Evolutionary conservation across 2,329 filamentous ascomycete species (phyloP).

Genomic region (Cordyceps fumosorosea): DNA sequence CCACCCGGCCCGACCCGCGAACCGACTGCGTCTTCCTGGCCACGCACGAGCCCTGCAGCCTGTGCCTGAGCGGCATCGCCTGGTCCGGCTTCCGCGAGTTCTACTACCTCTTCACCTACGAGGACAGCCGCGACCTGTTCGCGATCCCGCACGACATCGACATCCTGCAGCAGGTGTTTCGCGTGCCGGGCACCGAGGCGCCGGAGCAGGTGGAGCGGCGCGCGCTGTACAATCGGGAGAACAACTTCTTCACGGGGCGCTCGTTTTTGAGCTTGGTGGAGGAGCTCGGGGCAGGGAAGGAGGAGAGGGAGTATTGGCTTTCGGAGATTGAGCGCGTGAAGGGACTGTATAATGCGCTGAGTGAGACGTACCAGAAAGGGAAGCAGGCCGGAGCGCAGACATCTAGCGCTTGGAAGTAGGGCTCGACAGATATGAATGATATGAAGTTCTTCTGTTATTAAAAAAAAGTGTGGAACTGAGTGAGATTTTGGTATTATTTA

Average conservation of each 20-base stretch:
- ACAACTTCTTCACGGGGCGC: constrained; percentile 46
- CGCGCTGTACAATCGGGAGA: constrained; percentile 47
- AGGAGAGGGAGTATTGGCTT: constrained; percentile 27
- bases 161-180: constrained; percentile 49
- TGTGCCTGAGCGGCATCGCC: constrained; percentile 51
- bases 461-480: no score
- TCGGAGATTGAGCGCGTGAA: constrained; percentile 43
- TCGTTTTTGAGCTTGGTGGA: constrained; percentile 36
- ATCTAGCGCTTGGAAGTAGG: constrained; percentile 42
- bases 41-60: constrained; percentile 52
- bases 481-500: no score
- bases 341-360: constrained; percentile 38
- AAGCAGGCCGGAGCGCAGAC: constrained; percentile 37
- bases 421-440: not conserved
- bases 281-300: constrained; percentile 27
- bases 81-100: constrained; percentile 52
- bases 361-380: constrained; percentile 42
- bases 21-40: constrained; percentile 50
- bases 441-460: not conserved
- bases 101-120: constrained; percentile 53
- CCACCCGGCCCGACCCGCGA: constrained; percentile 30
- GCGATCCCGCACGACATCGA: constrained; percentile 51
- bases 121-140: constrained; percentile 51
- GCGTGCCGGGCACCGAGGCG: constrained; percentile 36
- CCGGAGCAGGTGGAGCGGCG: constrained; percentile 31